Evolutionary conservation across 2,329 filamentous ascomycete species (phyloP).

Genomic region (Orbilia ellipsospora): DNA sequence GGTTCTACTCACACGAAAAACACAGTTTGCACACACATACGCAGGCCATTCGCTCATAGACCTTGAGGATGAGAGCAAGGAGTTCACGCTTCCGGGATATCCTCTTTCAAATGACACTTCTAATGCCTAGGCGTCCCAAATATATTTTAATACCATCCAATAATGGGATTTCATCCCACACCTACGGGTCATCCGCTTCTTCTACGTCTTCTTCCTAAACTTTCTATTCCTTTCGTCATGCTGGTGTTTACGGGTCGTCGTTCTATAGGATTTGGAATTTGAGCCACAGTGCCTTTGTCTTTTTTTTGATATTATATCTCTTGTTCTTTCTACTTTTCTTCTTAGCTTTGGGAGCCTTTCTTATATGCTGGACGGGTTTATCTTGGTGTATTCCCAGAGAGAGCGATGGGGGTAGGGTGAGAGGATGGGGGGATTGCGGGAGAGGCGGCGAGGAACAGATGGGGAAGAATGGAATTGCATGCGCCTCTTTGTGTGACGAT

Average conservation of each 20-base stretch:
- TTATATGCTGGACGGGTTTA: slow-evolving; percentile 13
- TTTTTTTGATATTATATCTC: slow-evolving; percentile 12
- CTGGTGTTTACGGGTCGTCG: slow-evolving; percentile 54
- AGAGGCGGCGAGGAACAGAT: neutral
- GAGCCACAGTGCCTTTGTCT: slow-evolving; percentile 42
- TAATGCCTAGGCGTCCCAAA: slow-evolving; percentile 42
- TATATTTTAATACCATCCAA: slow-evolving; percentile 47
- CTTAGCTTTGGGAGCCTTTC: slow-evolving; percentile 23
- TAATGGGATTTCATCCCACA: slow-evolving; percentile 17
- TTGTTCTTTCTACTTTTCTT: slow-evolving; percentile 6
- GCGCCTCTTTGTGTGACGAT: slow-evolving; percentile 19
- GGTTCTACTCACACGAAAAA: slow-evolving; percentile 20
- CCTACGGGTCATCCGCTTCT: neutral
- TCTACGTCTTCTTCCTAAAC: slow-evolving; percentile 18
- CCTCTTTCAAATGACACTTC: slow-evolving; percentile 35
- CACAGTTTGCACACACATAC: neutral
- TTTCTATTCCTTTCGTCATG: slow-evolving; percentile 45
- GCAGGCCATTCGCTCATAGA: slow-evolving; percentile 47
- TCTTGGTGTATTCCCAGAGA: neutral
- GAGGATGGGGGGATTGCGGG: neutral
- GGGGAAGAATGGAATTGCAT: neutral
- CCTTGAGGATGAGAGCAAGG: slow-evolving; percentile 18
- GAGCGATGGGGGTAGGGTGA: neutral
- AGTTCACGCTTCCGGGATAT: slow-evolving; percentile 8
- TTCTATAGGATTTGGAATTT: slow-evolving; percentile 56